Percentiles rank a stretch among this genome's conserved stretches.
Evolutionary conservation across 345 rosid species (phyloP).

Genomic region (Camelina neglecta): DNA sequence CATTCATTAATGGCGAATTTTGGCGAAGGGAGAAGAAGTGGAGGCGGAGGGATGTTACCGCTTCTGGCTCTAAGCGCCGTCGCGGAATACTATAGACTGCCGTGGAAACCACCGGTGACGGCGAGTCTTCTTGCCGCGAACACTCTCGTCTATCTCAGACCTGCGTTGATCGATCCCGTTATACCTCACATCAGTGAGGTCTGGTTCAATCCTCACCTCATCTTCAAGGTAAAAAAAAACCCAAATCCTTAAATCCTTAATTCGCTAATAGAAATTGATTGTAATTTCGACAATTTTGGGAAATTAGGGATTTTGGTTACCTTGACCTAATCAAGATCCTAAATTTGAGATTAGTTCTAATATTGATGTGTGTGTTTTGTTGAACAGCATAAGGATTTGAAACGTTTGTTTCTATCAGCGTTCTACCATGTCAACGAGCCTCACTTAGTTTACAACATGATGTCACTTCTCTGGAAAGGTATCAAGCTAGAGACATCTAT

Average conservation of each 20-base stretch:
- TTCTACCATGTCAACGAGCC: constrained; percentile 87
- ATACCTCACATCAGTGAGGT: constrained; percentile 74
- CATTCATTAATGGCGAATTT: constrained; percentile 39
- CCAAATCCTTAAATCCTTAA: not conserved
- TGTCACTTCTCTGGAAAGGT: constrained; percentile 95
- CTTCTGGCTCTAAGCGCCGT: constrained; percentile 74
- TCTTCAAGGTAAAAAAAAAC: constrained; percentile 63
- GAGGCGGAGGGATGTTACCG: constrained; percentile 71
- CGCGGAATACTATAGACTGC: constrained; percentile 72
- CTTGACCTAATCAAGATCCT: constrained; percentile 5
- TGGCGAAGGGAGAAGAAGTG: constrained; percentile 46
- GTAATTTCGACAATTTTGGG: not conserved
- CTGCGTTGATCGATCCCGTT: constrained; percentile 59
- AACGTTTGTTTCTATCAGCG: constrained; percentile 81
- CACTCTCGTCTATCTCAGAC: constrained; percentile 72
- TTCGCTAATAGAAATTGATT: not conserved
- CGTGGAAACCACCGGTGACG: constrained; percentile 93
- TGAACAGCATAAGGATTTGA: constrained; percentile 72
- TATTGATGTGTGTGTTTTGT: not conserved
- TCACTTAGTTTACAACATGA: constrained; percentile 91
- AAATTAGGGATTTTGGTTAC: not conserved
- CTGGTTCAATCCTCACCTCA: constrained; percentile 88
- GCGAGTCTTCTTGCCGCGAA: constrained; percentile 83
- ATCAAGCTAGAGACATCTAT: constrained; percentile 76
- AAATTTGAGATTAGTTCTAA: constrained; percentile 25